Evolutionary conservation across 768 basidiomycete species (phyloP).

Genomic region (Lentinula boryana): DNA sequence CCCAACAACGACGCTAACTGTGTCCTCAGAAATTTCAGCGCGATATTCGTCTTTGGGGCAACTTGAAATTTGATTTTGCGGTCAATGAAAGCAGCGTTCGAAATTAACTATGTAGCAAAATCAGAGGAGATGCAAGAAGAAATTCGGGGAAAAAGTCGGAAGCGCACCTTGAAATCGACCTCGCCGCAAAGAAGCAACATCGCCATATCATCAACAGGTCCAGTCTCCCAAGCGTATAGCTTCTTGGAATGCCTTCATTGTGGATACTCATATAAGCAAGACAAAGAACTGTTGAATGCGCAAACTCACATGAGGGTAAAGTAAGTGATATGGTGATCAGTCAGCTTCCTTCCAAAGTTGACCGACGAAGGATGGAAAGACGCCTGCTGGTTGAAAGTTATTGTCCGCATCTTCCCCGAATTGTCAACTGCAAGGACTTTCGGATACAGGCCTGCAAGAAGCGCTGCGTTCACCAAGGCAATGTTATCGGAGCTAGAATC

Average conservation of each 20-base stretch:
- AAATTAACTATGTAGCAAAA: conserved; percentile 47
- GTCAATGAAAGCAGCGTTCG: conserved; percentile 72
- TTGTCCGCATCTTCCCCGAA: conserved; percentile 61
- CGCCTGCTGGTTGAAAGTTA: conserved; percentile 74
- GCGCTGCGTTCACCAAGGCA: conserved; percentile 69
- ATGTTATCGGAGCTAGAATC: conserved; percentile 65
- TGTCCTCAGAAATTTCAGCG: conserved; percentile 72
- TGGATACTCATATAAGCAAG: neutral
- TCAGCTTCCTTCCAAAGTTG: conserved; percentile 67
- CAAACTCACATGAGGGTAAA: conserved; percentile 78
- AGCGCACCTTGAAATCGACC: conserved; percentile 68
- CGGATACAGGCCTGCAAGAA: conserved; percentile 86
- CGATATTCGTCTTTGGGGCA: conserved; percentile 65
- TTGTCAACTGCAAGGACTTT: conserved; percentile 78
- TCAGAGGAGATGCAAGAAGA: neutral
- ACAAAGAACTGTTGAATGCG: neutral
- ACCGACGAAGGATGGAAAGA: conserved; percentile 89
- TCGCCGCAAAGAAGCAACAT: conserved; percentile 87
- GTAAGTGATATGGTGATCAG: conserved; percentile 74
- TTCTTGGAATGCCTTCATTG: conserved; percentile 82
- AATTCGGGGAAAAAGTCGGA: neutral
- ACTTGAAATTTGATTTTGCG: conserved; percentile 76
- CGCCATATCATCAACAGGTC: conserved; percentile 80
- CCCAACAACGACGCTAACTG: conserved; percentile 55
- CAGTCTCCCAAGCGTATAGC: conserved; percentile 90